phyloP scores from a whole-genome alignment of 306 rosid genomes.

The Lathyrus tuberosus region DNA sequence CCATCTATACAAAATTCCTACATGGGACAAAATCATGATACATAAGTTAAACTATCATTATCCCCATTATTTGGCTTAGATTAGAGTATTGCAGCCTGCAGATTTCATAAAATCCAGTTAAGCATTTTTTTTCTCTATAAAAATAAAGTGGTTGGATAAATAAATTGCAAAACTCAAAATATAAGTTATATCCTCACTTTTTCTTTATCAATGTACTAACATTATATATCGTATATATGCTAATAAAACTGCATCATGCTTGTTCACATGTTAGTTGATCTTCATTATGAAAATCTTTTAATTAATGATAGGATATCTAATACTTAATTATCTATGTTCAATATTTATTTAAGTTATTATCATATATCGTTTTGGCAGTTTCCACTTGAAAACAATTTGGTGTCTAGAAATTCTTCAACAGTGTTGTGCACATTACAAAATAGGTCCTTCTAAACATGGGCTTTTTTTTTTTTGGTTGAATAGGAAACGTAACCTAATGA shows the following conservation, averaged over 20 bases:
- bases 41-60: constrained; percentile 32
- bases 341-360: not conserved
- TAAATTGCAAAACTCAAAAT: not conserved
- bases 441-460: not conserved
- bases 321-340: not conserved
- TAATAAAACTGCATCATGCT: constrained; percentile 2
- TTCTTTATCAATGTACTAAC: too few relatives aligned
- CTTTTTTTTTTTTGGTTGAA: too few relatives aligned
- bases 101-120: constrained; percentile 22
- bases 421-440: not conserved
- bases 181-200: too few relatives aligned
- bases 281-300: not conserved
- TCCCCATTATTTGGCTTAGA: constrained; percentile 19
- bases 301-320: not conserved
- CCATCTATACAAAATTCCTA: not conserved
- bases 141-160: constrained; percentile 26
- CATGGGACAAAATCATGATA: constrained; percentile 29
- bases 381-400: not conserved
- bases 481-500: too few relatives aligned
- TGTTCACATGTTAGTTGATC: constrained; percentile 25
- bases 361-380: not conserved
- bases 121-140: not conserved
- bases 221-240: too few relatives aligned
- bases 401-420: not conserved
- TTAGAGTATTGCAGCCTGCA: constrained; percentile 19